These are phyloP conservation scores for Sugiyamaella lignohabitans DNA, from an alignment of 805 yeast genomes.

Conservation along the genomic window DNA sequence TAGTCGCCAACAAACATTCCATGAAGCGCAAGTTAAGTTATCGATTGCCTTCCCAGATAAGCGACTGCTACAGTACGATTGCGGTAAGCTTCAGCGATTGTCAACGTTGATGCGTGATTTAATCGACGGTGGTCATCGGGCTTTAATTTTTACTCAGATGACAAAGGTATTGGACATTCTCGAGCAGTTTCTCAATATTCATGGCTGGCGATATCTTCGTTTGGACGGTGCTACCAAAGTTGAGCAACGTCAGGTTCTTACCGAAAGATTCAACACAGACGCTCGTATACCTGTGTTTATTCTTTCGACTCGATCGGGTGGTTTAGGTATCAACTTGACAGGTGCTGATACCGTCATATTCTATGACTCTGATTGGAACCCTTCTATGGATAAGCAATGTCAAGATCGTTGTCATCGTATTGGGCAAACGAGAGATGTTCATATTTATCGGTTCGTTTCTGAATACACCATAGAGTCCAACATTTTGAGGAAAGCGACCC, in stretches of 20 bases:
- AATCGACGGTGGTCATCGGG: conserved; percentile 85
- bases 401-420: conserved; percentile 99
- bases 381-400: conserved; percentile 99
- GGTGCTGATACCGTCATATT: conserved; percentile 99
- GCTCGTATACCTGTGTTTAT: conserved; percentile 83
- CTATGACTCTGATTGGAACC: conserved; percentile 99
- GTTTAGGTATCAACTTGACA: conserved; percentile 92
- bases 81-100: conserved; percentile 89
- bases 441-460: conserved; percentile 90
- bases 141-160: conserved; percentile 96
- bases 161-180: conserved; percentile 89
- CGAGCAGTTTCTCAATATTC: conserved; percentile 88
- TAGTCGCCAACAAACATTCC: conserved; percentile 45
- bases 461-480: conserved; percentile 96
- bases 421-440: conserved; percentile 97
- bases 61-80: conserved; percentile 83
- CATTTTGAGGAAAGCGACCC: conserved; percentile 88
- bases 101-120: conserved; percentile 70
- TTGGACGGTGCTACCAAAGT: conserved; percentile 96
- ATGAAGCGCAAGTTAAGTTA: conserved; percentile 74
- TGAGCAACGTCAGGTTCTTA: conserved; percentile 90
- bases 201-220: conserved; percentile 91
- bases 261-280: conserved; percentile 89
- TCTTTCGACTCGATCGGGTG: conserved; percentile 94
- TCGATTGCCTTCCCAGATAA: conserved; percentile 97